Evolutionary conservation across 1,284 basidiomycete species (phyloP).

Genomic region (Rhodotorula sp.): DNA sequence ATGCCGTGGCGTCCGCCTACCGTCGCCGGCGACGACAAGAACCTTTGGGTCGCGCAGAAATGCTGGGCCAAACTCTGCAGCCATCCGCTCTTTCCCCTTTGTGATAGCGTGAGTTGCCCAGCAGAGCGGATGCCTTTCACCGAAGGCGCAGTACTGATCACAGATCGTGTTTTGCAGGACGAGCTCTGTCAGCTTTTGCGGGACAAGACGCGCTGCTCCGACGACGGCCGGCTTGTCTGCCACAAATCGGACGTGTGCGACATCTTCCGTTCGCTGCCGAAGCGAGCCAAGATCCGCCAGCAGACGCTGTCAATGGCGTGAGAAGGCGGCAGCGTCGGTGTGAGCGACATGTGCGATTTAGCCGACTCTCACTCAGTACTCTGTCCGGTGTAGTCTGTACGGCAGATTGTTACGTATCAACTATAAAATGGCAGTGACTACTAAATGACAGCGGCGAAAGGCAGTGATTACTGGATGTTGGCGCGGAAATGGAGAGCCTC

Average conservation of each 20-base stretch:
- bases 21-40: conserved; percentile 14
- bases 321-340: neutral
- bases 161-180: conserved; percentile 16
- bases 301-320: conserved; percentile 7
- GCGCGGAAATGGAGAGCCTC: conserved; percentile 60
- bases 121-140: too few species aligned
- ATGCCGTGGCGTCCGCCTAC: conserved; percentile 39
- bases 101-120: conserved; percentile 23
- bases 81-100: conserved; percentile 36
- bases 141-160: neutral
- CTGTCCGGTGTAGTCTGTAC: conserved; percentile 1
- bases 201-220: conserved; percentile 35
- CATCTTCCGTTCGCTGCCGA: conserved; percentile 36
- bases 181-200: conserved; percentile 35
- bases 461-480: conserved; percentile 8
- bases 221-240: conserved; percentile 37
- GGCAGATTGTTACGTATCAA: neutral
- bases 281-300: conserved; percentile 16
- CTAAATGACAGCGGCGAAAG: neutral
- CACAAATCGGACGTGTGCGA: conserved; percentile 37
- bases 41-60: conserved; percentile 37
- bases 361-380: neutral
- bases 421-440: neutral
- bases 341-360: neutral
- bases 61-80: conserved; percentile 39